These are phyloP conservation scores for Myrmaecium sp. DNA, from an alignment of 2,329 filamentous ascomycete species.

Conservation along the genomic window DNA sequence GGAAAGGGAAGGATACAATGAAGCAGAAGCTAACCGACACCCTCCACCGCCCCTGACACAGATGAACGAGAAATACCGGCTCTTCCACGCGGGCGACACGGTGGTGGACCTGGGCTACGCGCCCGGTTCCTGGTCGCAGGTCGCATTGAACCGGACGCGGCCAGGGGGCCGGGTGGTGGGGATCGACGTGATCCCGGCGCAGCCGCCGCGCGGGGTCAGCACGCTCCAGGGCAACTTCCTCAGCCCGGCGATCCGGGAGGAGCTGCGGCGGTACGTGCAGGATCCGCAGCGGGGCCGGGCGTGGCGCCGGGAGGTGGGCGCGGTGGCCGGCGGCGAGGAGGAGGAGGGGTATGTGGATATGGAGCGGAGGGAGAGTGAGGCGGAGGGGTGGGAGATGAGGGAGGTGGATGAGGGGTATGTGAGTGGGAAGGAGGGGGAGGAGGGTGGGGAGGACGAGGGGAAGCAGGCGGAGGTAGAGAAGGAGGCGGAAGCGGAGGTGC, in stretches of 20 bases:
- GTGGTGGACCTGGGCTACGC: slow-evolving; percentile 86
- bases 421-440: slow-evolving; percentile 7
- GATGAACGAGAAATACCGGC: slow-evolving; percentile 65
- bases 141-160: slow-evolving; percentile 61
- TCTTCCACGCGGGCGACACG: slow-evolving; percentile 69
- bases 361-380: slow-evolving; percentile 26
- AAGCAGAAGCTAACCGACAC: slow-evolving; percentile 2
- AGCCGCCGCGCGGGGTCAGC: slow-evolving; percentile 80
- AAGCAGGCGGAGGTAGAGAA: slow-evolving; percentile 24
- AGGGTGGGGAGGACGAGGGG: slow-evolving; percentile 9
- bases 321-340: slow-evolving; percentile 10
- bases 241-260: slow-evolving; percentile 51
- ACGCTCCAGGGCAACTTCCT: slow-evolving; percentile 93
- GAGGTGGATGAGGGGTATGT: slow-evolving; percentile 4
- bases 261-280: slow-evolving; percentile 60
- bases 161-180: slow-evolving; percentile 70
- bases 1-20: slow-evolving; percentile 3
- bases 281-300: slow-evolving; percentile 43
- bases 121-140: slow-evolving; percentile 51
- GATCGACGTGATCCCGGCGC: slow-evolving; percentile 84
- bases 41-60: slow-evolving; percentile 16
- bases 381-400: slow-evolving; percentile 17
- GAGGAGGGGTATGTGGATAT: slow-evolving; percentile 21
- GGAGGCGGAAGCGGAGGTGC: slow-evolving; percentile 9
- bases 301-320: slow-evolving; percentile 13